A percentile compares a stretch with the other conserved stretches of the same genome.
Evolutionary conservation across 345 rosid genomes (phyloP).

Genomic region (Lenwebbia sp.): DNA sequence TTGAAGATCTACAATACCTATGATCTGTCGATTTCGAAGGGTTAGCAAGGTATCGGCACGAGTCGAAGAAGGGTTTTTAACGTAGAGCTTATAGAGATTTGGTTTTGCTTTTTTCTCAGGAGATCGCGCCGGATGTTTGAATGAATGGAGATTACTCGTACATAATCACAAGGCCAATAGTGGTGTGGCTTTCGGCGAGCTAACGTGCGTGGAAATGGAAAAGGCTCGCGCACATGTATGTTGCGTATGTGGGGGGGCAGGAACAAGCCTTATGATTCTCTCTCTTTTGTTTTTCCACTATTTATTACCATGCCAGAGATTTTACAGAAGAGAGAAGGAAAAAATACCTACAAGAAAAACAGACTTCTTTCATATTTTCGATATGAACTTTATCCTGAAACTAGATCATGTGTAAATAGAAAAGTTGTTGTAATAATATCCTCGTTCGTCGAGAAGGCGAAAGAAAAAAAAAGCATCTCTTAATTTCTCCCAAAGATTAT

Average conservation of each 20-base stretch:
- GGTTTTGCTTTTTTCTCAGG: accelerated
- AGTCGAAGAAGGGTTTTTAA: accelerated
- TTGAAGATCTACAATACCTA: neutral
- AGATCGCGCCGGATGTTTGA: neutral
- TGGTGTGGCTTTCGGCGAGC: neutral
- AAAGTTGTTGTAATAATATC: no score
- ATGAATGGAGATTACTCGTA: neutral
- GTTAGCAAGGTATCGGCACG: neutral
- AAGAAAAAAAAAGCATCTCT: no score
- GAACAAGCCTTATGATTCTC: neutral
- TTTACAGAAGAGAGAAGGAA: neutral
- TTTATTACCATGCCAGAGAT: neutral
- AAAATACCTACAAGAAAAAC: neutral
- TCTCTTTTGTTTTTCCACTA: neutral
- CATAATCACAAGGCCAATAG: neutral
- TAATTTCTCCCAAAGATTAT: no score
- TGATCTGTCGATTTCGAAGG: neutral
- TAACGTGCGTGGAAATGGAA: neutral
- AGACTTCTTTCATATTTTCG: no score
- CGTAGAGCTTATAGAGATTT: accelerated
- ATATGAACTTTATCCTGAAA: no score
- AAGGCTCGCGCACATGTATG: neutral
- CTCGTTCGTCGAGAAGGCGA: no score
- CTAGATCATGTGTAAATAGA: no score
- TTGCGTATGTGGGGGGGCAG: neutral